Evolutionary conservation across 352 stramenopile species (phyloP), one percentile per base, ranked within the genome.

Genomic region (Globisporangium paroecandrum): DNA sequence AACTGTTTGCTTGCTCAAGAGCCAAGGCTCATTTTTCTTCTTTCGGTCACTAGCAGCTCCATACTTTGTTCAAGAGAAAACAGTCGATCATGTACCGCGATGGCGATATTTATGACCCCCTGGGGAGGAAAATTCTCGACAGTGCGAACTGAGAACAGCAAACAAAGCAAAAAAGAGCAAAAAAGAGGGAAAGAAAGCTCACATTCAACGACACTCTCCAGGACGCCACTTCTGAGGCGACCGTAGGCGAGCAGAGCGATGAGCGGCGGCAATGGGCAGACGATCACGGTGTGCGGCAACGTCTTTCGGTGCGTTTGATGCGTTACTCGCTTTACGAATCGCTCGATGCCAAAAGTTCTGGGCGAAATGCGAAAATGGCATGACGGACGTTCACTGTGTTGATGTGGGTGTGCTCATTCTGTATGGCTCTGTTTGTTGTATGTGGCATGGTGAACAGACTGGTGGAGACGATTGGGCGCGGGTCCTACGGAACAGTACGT

Each of bases 401-500:
- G 36, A 41, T 41, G 36, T 41, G 36, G 36, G 36, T 41, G 36
- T 43, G 36, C 36, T 43, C 36, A 43, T 12, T 43, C 36, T 43
- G 2, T 43, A 18, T 43, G 36, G 1, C 36, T 41, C 34, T 43
- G 36, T 13, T 58, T 25, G n/a, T 3, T 63, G 36, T 38, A 25
- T 3, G 22, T 64, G 46, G 18, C 57, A 0, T 51, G 22, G 32
- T 38, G 29, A 58, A n/a, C 75, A 93, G 85, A 13, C 72, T 94
- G 12, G 85, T 91, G 7, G 85, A 94, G 60, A 91, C 81, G 34
- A 92, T 94, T 66, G 85, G 85, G 20, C 75, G 83, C 34, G 85
- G 85, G 25, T 92, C 85, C n/a, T 94, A 94, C 70, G 85, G 85
- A 70, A 94, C 85, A 15, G 85, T 91, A 79, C 46, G 77, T 54